phyloP scores from a whole-genome alignment of 2,329 filamentous ascomycete genomes.

The Aspergillus sp. region DNA sequence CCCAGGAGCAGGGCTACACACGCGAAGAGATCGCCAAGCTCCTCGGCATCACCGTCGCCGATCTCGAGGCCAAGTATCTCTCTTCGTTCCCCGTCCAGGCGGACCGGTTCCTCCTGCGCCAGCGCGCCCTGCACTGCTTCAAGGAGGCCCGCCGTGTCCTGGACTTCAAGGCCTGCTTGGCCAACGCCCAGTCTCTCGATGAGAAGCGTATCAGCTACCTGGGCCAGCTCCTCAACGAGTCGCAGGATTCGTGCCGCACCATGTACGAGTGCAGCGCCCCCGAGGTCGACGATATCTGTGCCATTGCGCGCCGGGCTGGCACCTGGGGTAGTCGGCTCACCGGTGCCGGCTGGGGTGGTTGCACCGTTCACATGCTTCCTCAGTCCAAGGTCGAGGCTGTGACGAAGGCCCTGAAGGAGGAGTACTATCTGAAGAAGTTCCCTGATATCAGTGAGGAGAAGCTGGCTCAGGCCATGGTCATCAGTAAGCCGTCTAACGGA shows the following conservation, averaged over 20 bases:
- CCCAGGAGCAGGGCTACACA: conserved; percentile 80
- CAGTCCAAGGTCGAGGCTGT: conserved; percentile 77
- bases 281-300: conserved; percentile 86
- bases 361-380: conserved; percentile 88
- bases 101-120: conserved; percentile 80
- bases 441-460: conserved; percentile 70
- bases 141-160: conserved; percentile 83
- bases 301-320: conserved; percentile 73
- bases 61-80: conserved; percentile 76
- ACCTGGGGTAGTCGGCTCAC: conserved; percentile 83
- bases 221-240: conserved; percentile 82
- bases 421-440: conserved; percentile 77
- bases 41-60: conserved; percentile 66
- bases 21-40: conserved; percentile 76
- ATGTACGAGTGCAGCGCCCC: conserved; percentile 89
- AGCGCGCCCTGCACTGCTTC: conserved; percentile 88
- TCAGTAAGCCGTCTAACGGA: conserved; percentile 68
- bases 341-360: conserved; percentile 95
- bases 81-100: conserved; percentile 86
- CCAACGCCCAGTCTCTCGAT: conserved; percentile 52
- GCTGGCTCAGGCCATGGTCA: conserved; percentile 75
- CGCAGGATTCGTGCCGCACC: conserved; percentile 82
- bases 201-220: conserved; percentile 70
- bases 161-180: conserved; percentile 76
- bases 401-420: conserved; percentile 70